Percentiles rank a stretch among this genome's conserved stretches.
Conservation (phyloP, 805 yeast genomes). For the Candida easanensis region DNA sequence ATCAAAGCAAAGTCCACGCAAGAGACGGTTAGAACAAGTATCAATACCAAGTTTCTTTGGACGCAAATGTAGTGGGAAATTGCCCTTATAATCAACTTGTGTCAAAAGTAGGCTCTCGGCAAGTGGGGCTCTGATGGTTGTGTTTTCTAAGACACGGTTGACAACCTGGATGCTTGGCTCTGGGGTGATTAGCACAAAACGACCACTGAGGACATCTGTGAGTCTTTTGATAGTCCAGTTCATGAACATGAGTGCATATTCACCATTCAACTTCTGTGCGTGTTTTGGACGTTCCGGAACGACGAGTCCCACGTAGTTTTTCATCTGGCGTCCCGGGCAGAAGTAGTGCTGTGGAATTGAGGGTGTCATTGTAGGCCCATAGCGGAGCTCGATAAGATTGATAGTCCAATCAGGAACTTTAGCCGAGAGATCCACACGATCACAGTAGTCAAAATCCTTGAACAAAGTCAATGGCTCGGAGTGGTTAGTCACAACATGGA, state of each 20-base stretch:
- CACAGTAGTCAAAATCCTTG: conserved; percentile 1
- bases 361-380: conserved; percentile 2
- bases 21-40: conserved; percentile 1
- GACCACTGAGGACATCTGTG: conserved; percentile 2
- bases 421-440: background rate
- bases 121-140: conserved; percentile 7
- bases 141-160: conserved; percentile 4
- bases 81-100: conserved; percentile 2
- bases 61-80: conserved; percentile 1
- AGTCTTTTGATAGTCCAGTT: conserved; percentile 5
- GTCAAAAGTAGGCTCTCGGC: conserved; percentile 1
- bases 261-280: background rate
- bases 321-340: background rate
- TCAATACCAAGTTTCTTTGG: conserved; percentile 2
- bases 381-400: conserved; percentile 7
- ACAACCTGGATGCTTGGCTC: conserved; percentile 6
- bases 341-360: conserved; percentile 1
- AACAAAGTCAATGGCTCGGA: background rate
- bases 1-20: conserved; percentile 3
- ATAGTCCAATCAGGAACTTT: conserved; percentile 8
- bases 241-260: conserved; percentile 2
- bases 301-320: conserved; percentile 4
- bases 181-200: conserved; percentile 9
- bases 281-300: background rate
- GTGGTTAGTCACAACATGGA: conserved; percentile 9